Percentiles rank a stretch among this genome's conserved stretches.
Evolutionary conservation across 2,329 filamentous ascomycete species (phyloP).

Genomic region (Stachybotrys echinatus): DNA sequence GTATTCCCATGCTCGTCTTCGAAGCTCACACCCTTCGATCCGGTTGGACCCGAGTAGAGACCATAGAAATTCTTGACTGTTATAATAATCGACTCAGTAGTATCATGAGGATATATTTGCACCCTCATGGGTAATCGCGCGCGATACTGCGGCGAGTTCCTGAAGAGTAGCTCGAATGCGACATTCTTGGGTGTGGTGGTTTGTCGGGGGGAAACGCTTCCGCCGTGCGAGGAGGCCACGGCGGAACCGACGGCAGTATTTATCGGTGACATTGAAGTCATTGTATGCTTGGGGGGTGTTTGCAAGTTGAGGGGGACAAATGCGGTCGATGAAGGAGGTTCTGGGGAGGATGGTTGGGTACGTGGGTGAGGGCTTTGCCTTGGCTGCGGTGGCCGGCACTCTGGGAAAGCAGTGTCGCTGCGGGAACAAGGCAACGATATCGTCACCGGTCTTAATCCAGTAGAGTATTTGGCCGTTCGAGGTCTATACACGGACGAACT

Average conservation of each 20-base stretch:
- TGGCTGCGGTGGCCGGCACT: slow-evolving; percentile 13
- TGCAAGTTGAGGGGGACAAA: slow-evolving; percentile 7
- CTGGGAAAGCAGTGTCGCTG: not conserved
- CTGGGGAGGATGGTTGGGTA: slow-evolving; percentile 12
- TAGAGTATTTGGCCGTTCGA: slow-evolving; percentile 10
- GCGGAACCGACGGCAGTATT: slow-evolving; percentile 26
- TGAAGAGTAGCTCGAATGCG: slow-evolving; percentile 71
- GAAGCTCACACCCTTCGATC: slow-evolving; percentile 83
- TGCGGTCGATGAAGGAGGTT: slow-evolving; percentile 5
- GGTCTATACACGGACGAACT: slow-evolving; percentile 10
- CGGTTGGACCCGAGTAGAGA: slow-evolving; percentile 69
- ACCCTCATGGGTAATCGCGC: slow-evolving; percentile 80
- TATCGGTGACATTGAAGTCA: slow-evolving; percentile 43
- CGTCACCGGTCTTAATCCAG: slow-evolving; percentile 17
- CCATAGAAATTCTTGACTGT: slow-evolving; percentile 99
- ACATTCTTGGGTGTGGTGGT: slow-evolving; percentile 62
- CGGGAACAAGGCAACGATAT: slow-evolving; percentile 10
- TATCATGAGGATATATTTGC: slow-evolving; percentile 92
- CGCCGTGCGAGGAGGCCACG: slow-evolving; percentile 32
- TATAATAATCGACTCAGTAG: slow-evolving; percentile 94
- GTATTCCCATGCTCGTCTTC: slow-evolving; percentile 86
- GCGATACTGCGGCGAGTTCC: slow-evolving; percentile 61
- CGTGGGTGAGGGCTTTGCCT: slow-evolving; percentile 28
- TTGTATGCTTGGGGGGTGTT: slow-evolving; percentile 25
- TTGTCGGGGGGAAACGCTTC: slow-evolving; percentile 42